Evolutionary conservation across 2,329 filamentous ascomycete genomes (phyloP), one percentile per base, ranked within the genome.

Genomic region (Metarhizium humberi): DNA sequence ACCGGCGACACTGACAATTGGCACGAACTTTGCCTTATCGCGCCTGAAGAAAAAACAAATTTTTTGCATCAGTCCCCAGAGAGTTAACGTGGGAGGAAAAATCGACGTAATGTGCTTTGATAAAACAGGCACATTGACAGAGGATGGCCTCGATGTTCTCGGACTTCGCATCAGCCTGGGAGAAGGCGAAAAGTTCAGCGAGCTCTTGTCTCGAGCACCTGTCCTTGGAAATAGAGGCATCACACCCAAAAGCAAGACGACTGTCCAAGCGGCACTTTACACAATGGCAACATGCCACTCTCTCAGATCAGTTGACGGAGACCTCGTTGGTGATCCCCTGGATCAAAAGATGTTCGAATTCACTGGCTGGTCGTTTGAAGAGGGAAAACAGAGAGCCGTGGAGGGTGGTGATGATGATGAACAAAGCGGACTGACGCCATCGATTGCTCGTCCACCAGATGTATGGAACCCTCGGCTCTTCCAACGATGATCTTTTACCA

Each of bases 311-410:
- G 86, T 99, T 16, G 92, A 97, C 58, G 87, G 83, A 50, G 91
- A 96, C 66, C 80, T 97, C 45, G 80, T 99, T 38, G 94, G 94
- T 1, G 94, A 99, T 65, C 94, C 95, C 4, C 77, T 99, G 2
- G 94, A 99, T 68, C 78, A 96, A 56, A 97, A 97, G 68, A 99
- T 99, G 94, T 99, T 99, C 67, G 87, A 96, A 60, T 99, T 96
- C 62, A 97, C 94, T 0, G 81, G 82, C 6, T 99, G 94, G 94
- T 81, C 83, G 3, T 99, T 90, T 62, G 88, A 96, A 67, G 94
- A 99, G 74, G 90, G 91, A 2, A 85, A 85, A 49, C 85, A 92
- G 61, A 79, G 79, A 53, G 72, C 78, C 29, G 80, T 78, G 32
- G 82, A 82, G 53, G 78, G 78, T 46, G 78, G 78, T 46, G 84